A percentile compares a stretch with the other conserved stretches of the same genome.
Conservation (phyloP, 2,329 filamentous ascomycete species). For the Immersiporthe knoxdaviesiana region DNA sequence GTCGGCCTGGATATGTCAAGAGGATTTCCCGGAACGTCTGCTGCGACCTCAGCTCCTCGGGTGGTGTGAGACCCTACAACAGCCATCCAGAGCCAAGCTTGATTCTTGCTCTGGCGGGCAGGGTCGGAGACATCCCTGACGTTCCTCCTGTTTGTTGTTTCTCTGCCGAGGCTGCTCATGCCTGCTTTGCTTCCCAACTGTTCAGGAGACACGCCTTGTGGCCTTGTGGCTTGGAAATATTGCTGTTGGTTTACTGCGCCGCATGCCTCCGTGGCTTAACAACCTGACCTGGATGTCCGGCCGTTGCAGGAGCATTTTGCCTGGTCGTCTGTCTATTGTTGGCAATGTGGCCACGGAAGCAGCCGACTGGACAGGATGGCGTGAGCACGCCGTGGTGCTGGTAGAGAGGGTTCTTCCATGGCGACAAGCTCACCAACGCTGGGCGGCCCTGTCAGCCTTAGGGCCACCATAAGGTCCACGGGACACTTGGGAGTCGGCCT, state of each 20-base stretch:
- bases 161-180: background rate
- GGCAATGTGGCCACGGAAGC: conserved; percentile 9
- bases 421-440: background rate
- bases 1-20: conserved; percentile 18
- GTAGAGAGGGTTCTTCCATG: conserved; percentile 6
- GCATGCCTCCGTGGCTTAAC: background rate
- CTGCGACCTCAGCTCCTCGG: conserved; percentile 11
- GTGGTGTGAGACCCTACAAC: background rate
- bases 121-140: background rate
- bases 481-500: background rate
- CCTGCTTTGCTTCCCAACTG: background rate
- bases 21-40: conserved; percentile 28
- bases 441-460: background rate
- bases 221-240: background rate
- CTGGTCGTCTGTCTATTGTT: conserved; percentile 7
- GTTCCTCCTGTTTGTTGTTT: background rate
- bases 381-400: background rate
- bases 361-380: conserved; percentile 5
- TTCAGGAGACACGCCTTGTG: background rate
- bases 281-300: background rate
- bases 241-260: background rate
- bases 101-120: background rate
- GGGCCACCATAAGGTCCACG: background rate
- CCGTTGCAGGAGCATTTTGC: conserved; percentile 5
- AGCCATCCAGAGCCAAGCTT: background rate